Conservation (phyloP, 441 rosid genomes). For the Euphorbia neoarborescens region DNA sequence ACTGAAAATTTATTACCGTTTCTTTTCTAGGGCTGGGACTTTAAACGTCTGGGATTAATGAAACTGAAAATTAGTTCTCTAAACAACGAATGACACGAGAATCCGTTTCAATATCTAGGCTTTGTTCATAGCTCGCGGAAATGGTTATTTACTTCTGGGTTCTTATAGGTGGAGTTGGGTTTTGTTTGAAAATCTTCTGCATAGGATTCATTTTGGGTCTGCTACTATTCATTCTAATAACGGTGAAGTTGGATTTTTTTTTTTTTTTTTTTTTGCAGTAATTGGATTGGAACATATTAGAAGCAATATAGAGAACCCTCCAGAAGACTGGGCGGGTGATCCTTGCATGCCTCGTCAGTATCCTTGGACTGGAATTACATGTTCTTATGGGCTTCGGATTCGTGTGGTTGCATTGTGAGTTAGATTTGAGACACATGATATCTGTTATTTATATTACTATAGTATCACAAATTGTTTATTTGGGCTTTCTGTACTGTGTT, state of each 20-base stretch:
- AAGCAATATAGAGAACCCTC: conserved; percentile 40
- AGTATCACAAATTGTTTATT: conserved; percentile 14
- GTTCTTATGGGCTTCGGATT: conserved; percentile 52
- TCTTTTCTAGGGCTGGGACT: not conserved
- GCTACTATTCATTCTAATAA: not conserved
- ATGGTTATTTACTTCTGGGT: no score
- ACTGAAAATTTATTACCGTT: not conserved
- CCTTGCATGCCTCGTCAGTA: conserved; percentile 68
- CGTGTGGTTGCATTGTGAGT: conserved; percentile 71
- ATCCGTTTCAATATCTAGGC: no score
- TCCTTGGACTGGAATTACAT: conserved; percentile 72
- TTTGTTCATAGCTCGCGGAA: no score
- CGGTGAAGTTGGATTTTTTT: not conserved
- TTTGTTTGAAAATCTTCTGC: no score
- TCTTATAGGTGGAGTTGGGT: not conserved
- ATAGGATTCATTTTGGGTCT: not conserved
- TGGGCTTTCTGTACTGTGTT: conserved; percentile 11
- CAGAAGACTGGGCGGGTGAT: conserved; percentile 78
- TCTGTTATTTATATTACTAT: conserved; percentile 11
- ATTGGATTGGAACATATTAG: conserved; percentile 46
- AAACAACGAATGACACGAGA: no score
- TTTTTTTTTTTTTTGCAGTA: conserved; percentile 33
- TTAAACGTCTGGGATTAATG: not conserved
- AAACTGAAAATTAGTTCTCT: not conserved
- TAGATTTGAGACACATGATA: conserved; percentile 7